Evolutionary conservation across 129 eudicot genomes (phyloP).

Genomic region (Arctium minus): DNA sequence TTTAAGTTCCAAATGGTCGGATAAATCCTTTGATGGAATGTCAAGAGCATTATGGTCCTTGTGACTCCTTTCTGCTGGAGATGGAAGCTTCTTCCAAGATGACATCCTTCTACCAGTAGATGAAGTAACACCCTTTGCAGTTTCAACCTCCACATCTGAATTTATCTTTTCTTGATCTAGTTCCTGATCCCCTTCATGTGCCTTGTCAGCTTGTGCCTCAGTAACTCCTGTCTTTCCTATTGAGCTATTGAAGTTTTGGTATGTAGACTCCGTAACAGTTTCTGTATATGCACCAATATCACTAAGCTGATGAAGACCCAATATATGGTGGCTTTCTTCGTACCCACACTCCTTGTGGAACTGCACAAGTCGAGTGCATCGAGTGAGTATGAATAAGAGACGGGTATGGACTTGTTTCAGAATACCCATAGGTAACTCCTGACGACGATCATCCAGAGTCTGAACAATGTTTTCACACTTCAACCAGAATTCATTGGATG

Average conservation of each 20-base stretch:
- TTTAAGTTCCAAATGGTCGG: constrained; percentile 27
- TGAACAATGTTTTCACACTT: constrained; percentile 89
- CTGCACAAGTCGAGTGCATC: constrained; percentile 95
- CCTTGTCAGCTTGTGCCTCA: constrained; percentile 24
- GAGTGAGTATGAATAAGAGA: constrained; percentile 84
- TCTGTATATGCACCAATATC: constrained; percentile 84
- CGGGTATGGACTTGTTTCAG: constrained; percentile 86
- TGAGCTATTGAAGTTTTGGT: constrained; percentile 23
- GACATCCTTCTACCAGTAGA: constrained; percentile 68
- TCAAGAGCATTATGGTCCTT: constrained; percentile 38
- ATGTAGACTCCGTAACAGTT: constrained; percentile 23
- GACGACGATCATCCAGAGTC: constrained; percentile 85
- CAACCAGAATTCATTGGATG: constrained; percentile 77
- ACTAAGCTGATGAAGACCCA: constrained; percentile 76
- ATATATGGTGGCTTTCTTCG: constrained; percentile 64
- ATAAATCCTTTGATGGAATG: constrained; percentile 32
- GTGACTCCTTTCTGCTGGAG: constrained; percentile 47
- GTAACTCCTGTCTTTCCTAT: constrained; percentile 27
- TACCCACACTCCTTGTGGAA: constrained; percentile 87
- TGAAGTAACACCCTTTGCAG: constrained; percentile 56
- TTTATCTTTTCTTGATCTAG: constrained; percentile 28
- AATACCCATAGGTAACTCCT: constrained; percentile 83
- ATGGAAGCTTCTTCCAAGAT: constrained; percentile 83
- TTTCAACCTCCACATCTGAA: constrained; percentile 44
- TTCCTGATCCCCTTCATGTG: constrained; percentile 30